Evolutionary conservation across 169 alveolate species (phyloP).

Genomic region (Plasmodium sp.): DNA sequence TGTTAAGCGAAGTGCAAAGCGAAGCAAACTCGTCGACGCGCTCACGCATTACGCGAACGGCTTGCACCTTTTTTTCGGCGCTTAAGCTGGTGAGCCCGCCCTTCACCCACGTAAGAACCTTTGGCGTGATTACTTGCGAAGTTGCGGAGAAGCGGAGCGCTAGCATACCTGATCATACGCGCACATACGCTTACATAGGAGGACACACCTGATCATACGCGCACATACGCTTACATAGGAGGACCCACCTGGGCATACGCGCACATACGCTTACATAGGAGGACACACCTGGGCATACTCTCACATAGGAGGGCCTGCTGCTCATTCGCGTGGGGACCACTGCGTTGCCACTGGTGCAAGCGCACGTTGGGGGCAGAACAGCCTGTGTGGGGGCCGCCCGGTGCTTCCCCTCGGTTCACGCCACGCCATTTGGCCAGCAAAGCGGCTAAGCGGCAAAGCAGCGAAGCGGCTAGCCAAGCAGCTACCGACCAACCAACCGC

Average conservation of each 20-base stretch:
- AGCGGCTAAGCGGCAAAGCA: too few species aligned
- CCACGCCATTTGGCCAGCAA: background rate
- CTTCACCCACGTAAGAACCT: background rate
- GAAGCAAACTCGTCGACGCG: background rate
- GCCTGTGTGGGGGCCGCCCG: background rate
- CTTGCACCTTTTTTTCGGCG: background rate
- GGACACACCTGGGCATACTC: background rate
- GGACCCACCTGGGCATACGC: background rate
- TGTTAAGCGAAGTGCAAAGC: background rate
- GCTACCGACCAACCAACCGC: too few species aligned
- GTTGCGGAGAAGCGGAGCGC: background rate
- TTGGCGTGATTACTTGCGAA: background rate
- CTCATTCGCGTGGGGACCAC: background rate
- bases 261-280: too few species aligned
- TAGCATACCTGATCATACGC: background rate
- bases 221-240: too few species aligned
- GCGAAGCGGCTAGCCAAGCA: background rate
- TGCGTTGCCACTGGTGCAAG: background rate
- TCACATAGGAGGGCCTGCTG: background rate
- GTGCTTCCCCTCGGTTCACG: background rate
- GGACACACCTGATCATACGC: too few species aligned
- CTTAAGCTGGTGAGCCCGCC: background rate
- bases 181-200: background rate
- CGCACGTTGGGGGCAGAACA: background rate
- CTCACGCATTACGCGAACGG: background rate